A percentile compares a stretch with the other conserved stretches of the same genome.
Conservation (phyloP, 768 basidiomycete species). For the Paxillus rubicundulus region DNA sequence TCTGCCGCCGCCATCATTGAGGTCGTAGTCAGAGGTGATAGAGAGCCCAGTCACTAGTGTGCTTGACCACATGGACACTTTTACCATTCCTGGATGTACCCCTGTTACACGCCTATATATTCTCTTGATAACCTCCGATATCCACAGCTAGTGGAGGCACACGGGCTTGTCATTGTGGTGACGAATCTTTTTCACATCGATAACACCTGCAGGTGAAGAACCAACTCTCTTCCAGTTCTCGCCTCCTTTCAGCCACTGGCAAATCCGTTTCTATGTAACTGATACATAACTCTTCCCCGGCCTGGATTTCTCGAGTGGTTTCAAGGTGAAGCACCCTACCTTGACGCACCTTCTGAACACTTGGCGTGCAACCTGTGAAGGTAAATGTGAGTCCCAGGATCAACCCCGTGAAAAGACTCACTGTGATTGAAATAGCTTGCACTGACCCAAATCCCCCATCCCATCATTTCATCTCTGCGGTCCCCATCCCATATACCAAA, state of each 20-base stretch:
- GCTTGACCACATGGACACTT: background rate
- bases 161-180: background rate
- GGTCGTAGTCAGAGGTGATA: slow-evolving; percentile 7
- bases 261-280: slow-evolving; percentile 45
- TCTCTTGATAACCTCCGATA: background rate
- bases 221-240: slow-evolving; percentile 48
- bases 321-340: slow-evolving; percentile 49
- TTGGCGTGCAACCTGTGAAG: slow-evolving; percentile 49
- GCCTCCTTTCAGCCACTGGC: slow-evolving; percentile 35
- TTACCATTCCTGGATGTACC: slow-evolving; percentile 4
- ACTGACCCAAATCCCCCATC: slow-evolving; percentile 60
- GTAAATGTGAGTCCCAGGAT: background rate
- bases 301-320: slow-evolving; percentile 39
- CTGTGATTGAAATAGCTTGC: slow-evolving; percentile 72
- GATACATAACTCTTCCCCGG: slow-evolving; percentile 58
- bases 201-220: slow-evolving; percentile 54
- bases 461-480: slow-evolving; percentile 54
- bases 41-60: background rate
- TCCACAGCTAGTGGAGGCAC: background rate
- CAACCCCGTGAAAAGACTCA: slow-evolving; percentile 22
- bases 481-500: slow-evolving; percentile 67
- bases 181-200: slow-evolving; percentile 37
- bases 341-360: slow-evolving; percentile 44
- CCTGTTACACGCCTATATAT: background rate
- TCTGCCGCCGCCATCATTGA: slow-evolving; percentile 18